Base-by-base conservation (phyloP, 139 green algal species). In the Tetraselmis chui region DNA sequence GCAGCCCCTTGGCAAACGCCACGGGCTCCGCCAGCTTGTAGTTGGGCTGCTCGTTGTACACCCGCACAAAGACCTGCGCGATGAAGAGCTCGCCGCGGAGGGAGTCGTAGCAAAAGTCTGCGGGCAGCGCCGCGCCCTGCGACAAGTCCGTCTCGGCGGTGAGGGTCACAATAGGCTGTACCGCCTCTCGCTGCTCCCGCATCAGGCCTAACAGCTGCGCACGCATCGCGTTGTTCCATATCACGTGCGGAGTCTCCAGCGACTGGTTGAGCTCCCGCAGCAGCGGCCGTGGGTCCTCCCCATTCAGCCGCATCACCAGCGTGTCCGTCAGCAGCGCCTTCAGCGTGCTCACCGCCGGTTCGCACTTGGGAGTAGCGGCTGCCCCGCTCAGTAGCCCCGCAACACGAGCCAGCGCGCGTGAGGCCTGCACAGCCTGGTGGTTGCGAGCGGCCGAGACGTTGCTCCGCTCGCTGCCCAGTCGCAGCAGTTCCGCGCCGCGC, bases 181-280 rank as follows among this genome's bases (percentile, higher is more conserved):
- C 11, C 45, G 18, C 18, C 45, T 23, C 78, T 24, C 76, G 82
- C 77, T 89, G 82, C 45, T 78, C 23, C 22, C 91, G 86, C 29
- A 87, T 82, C 32, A 82, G 79, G 23, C 26, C 32, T n/a, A 93
- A 79, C 29, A 98, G 86, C 89, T 98, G 92, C 29, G 87, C 79
- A 29, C 94, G 87, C 91, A 97, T 98, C 45, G 79, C 67, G 26
- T 31, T 83, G 85, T 96, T 97, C 95, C 95, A 98, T 26, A 98
- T 96, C 28, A 95, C 90, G 84, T 93, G 85, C 0, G 92, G 93
- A 2, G 86, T 94, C 79, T 93, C 88, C 30, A 94, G 31, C 31
- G 79, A 90, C 59, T 32, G 75, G 75, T 88, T 90, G 0, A 98
- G 86, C 58, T 92, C 81, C 23, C 30, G 30, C 28, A 98, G 91